Evolutionary conservation across 2,329 filamentous ascomycete genomes (phyloP).

Genomic region (Aureobasidium mangrovei): DNA sequence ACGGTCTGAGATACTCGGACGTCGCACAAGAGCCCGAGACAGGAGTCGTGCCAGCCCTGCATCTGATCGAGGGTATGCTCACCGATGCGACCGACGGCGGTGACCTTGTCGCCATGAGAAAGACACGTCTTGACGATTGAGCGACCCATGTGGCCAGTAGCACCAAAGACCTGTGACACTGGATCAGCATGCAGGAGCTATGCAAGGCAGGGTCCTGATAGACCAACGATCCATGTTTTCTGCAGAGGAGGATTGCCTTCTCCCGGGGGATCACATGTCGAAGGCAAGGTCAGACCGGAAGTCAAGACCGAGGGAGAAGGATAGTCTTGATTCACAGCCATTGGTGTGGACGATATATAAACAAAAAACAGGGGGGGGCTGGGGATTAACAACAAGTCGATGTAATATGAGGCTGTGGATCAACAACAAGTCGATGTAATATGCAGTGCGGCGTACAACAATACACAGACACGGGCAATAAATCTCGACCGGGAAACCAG

Average conservation of each 20-base stretch:
- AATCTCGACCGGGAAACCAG: not conserved
- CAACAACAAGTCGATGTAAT: no score
- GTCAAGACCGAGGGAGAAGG: conserved; percentile 12
- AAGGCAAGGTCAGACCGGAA: conserved; percentile 55
- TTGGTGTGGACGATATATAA: not conserved
- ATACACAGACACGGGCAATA: not conserved
- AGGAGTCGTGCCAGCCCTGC: conserved; percentile 61
- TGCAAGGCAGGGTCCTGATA: conserved; percentile 3
- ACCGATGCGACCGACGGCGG: conserved; percentile 73
- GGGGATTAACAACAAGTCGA: not conserved
- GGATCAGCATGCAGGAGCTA: conserved; percentile 4
- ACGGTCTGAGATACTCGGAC: conserved; percentile 77
- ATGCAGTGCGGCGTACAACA: not conserved
- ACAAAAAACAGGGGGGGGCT: not conserved
- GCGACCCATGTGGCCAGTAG: conserved; percentile 93
- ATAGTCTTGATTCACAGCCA: conserved; percentile 4
- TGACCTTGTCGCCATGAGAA: conserved; percentile 71
- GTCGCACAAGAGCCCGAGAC: conserved; percentile 78
- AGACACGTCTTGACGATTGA: conserved; percentile 79
- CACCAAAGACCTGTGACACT: conserved; percentile 69
- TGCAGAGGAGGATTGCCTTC: conserved; percentile 60
- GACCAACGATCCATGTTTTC: conserved; percentile 77
- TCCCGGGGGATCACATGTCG: conserved; percentile 77
- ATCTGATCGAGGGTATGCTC: conserved; percentile 68
- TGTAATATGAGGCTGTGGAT: no score